A percentile compares a stretch with the other conserved stretches of the same genome.
These are phyloP conservation scores for Globomyces pollinis-pini DNA, from an alignment of 192 early-diverging fungal species.

Conservation along the genomic window DNA sequence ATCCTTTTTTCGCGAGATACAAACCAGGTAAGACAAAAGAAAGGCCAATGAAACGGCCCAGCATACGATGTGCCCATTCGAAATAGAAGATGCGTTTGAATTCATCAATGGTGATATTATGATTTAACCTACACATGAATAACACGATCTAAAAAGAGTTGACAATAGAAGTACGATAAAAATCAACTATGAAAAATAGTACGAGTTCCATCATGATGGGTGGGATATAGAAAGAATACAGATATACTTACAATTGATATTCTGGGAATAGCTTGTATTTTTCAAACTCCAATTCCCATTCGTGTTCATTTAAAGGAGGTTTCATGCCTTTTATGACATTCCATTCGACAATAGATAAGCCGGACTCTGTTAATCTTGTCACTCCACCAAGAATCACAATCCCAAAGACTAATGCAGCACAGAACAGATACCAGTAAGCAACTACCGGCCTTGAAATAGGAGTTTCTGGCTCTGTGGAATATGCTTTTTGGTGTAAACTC, in stretches of 20 bases:
- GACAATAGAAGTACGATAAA: neutral
- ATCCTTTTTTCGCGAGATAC: conserved; percentile 71
- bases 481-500: too few species aligned
- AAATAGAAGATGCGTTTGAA: conserved; percentile 98
- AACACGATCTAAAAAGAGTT: too few species aligned
- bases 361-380: conserved; percentile 94
- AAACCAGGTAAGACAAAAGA: conserved; percentile 78
- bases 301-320: conserved; percentile 71
- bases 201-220: too few species aligned
- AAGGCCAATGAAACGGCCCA: conserved; percentile 85
- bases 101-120: conserved; percentile 77
- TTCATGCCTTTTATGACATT: conserved; percentile 89
- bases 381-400: conserved; percentile 93
- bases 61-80: conserved; percentile 96
- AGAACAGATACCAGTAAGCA: conserved; percentile 89
- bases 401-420: conserved; percentile 80
- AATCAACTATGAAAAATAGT: too few species aligned
- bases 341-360: conserved; percentile 96
- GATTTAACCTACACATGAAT: conserved; percentile 65
- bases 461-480: neutral
- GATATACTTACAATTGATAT: conserved; percentile 74
- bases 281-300: conserved; percentile 92
- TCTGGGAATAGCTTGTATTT: conserved; percentile 99
- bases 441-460: conserved; percentile 49
- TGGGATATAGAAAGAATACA: too few species aligned